These are phyloP conservation scores for Sindora glabra DNA, from an alignment of 306 rosid genomes.

Conservation along the genomic window DNA sequence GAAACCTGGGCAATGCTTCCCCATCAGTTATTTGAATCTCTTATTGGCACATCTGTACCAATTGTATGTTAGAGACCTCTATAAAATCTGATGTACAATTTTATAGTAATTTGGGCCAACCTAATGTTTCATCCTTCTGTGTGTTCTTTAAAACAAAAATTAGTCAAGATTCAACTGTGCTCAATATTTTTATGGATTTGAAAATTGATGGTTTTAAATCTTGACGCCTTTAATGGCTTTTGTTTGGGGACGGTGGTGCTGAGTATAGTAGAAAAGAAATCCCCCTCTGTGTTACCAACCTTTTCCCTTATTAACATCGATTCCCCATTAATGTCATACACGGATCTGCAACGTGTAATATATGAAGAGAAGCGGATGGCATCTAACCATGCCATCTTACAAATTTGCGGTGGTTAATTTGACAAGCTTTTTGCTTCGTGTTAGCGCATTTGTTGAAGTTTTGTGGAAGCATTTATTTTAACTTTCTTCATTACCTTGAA, in stretches of 20 bases:
- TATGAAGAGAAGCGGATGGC: slow-evolving; percentile 94
- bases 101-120: no score
- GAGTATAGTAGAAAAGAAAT: slow-evolving; percentile 82
- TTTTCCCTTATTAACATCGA: slow-evolving; percentile 56
- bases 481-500: no score
- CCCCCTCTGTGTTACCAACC: slow-evolving; percentile 79
- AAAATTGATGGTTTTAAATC: slow-evolving; percentile 5
- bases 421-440: slow-evolving; percentile 7
- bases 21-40: slow-evolving; percentile 2
- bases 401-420: slow-evolving; percentile 61
- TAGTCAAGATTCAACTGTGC: slow-evolving; percentile 1
- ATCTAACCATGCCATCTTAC: slow-evolving; percentile 73
- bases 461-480: slow-evolving; percentile 11
- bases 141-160: not conserved
- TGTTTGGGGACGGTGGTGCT: slow-evolving; percentile 72
- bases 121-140: not conserved
- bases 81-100: not conserved
- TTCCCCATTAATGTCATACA: slow-evolving; percentile 65
- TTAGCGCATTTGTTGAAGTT: not conserved
- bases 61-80: not conserved
- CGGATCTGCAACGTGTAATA: slow-evolving; percentile 78
- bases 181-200: slow-evolving; percentile 1
- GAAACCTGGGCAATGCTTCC: no score
- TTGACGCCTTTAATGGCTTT: slow-evolving; percentile 17
- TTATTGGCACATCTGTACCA: not conserved